These are phyloP conservation scores for Plectosphaerella plurivora DNA, from an alignment of 2,329 filamentous ascomycete genomes.

Conservation along the genomic window DNA sequence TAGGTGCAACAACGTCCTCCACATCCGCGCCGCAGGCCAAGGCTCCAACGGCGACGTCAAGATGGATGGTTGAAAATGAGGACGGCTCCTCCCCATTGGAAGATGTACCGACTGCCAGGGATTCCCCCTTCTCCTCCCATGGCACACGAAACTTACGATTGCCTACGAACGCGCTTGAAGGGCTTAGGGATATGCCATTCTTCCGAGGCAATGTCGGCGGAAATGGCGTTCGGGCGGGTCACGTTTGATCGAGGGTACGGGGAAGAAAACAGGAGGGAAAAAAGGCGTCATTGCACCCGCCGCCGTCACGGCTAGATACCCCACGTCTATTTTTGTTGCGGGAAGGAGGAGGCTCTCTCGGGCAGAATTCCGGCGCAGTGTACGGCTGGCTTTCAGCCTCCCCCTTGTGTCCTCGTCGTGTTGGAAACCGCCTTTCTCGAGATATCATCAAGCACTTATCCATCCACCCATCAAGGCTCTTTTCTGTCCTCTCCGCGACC, in stretches of 20 bases:
- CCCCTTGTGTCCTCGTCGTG: too few relatives aligned
- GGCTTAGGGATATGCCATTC: too few relatives aligned
- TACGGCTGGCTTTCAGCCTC: background rate
- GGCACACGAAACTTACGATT: too few relatives aligned
- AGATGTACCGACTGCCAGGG: too few relatives aligned
- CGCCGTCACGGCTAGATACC: slow-evolving; percentile 3
- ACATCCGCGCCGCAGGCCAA: slow-evolving; percentile 64
- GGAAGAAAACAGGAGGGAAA: background rate
- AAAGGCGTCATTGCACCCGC: background rate
- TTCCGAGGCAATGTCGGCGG: background rate
- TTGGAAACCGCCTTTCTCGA: too few relatives aligned
- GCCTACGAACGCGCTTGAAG: too few relatives aligned
- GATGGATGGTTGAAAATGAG: slow-evolving; percentile 45
- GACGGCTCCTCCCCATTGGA: background rate
- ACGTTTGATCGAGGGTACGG: background rate
- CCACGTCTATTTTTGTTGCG: background rate
- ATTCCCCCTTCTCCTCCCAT: too few relatives aligned
- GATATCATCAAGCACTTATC: background rate
- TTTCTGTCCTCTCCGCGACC: background rate
- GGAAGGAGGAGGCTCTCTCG: too few relatives aligned
- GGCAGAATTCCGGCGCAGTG: too few relatives aligned
- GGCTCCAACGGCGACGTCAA: slow-evolving; percentile 49
- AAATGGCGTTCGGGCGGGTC: background rate
- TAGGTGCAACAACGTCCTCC: slow-evolving; percentile 96
- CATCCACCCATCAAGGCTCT: background rate